Conservation (phyloP, 2,329 filamentous ascomycete genomes). For the Fusarium sambucinum region DNA sequence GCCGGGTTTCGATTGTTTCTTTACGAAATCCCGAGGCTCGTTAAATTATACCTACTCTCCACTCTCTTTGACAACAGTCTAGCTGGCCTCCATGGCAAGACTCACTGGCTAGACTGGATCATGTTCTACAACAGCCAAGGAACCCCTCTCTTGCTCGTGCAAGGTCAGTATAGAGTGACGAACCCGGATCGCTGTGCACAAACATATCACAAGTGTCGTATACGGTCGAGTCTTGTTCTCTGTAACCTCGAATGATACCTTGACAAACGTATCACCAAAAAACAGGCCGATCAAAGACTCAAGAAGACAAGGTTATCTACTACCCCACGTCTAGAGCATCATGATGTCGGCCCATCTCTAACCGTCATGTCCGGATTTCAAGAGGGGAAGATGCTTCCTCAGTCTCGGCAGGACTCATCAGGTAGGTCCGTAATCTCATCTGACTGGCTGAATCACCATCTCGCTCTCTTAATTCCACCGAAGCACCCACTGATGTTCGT, state of each 20-base stretch:
- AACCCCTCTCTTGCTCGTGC: not conserved
- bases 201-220: not conserved
- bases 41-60: not conserved
- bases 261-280: not conserved
- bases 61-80: not conserved
- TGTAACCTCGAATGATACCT: not conserved
- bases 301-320: not conserved
- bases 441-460: not conserved
- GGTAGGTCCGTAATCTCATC: constrained; percentile 20
- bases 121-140: not conserved
- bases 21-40: not conserved
- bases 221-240: not conserved
- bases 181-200: not conserved
- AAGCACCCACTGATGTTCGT: constrained; percentile 29
- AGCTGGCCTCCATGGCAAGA: not conserved
- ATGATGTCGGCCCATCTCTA: constrained; percentile 31
- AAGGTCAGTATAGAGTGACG: not conserved
- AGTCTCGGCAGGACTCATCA: constrained; percentile 25
- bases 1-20: not conserved
- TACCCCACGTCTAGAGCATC: constrained; percentile 21
- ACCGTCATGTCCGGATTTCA: constrained; percentile 30
- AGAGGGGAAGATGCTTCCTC: constrained; percentile 22
- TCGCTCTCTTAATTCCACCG: constrained; percentile 24
- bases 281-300: not conserved
- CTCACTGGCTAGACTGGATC: not conserved